phyloP scores from a whole-genome alignment of 1,139 yeast species.

The Tardiomyces depauwii region DNA sequence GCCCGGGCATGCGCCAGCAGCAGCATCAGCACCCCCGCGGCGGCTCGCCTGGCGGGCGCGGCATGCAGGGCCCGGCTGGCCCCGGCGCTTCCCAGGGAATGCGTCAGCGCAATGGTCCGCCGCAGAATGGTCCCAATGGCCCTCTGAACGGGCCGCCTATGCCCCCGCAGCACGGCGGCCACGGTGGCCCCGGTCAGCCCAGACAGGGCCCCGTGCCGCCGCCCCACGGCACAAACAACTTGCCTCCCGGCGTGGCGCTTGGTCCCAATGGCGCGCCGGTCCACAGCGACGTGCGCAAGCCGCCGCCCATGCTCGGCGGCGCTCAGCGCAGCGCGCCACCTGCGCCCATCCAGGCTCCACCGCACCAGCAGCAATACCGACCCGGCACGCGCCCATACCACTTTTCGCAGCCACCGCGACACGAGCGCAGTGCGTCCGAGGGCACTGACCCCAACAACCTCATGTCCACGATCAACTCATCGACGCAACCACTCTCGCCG shows the following conservation, averaged over 20 bases:
- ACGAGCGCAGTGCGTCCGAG: conserved; percentile 22
- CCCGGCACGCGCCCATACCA: conserved; percentile 1
- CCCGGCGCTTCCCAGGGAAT: neutral
- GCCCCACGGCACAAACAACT: neutral
- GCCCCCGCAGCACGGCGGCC: too few species aligned
- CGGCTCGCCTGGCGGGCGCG: too few species aligned
- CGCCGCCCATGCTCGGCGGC: neutral
- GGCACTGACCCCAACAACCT: conserved; percentile 22
- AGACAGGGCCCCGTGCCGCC: neutral
- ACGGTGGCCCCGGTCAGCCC: too few species aligned
- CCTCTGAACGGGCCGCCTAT: neutral
- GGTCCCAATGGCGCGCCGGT: neutral
- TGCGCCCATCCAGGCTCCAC: neutral
- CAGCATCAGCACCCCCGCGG: too few species aligned
- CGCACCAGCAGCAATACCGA: conserved; percentile 3
- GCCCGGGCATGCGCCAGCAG: neutral
- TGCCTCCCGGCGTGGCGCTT: neutral
- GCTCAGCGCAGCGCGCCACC: conserved; percentile 1
- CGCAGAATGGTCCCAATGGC: neutral
- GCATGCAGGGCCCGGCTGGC: too few species aligned
- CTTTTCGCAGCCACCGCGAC: conserved; percentile 5
- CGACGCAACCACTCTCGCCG: too few species aligned
- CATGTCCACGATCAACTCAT: conserved; percentile 4
- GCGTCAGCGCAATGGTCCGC: neutral
- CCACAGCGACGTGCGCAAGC: neutral